Conservation (phyloP, 1,284 basidiomycete species). For the Gomphus sp. region DNA sequence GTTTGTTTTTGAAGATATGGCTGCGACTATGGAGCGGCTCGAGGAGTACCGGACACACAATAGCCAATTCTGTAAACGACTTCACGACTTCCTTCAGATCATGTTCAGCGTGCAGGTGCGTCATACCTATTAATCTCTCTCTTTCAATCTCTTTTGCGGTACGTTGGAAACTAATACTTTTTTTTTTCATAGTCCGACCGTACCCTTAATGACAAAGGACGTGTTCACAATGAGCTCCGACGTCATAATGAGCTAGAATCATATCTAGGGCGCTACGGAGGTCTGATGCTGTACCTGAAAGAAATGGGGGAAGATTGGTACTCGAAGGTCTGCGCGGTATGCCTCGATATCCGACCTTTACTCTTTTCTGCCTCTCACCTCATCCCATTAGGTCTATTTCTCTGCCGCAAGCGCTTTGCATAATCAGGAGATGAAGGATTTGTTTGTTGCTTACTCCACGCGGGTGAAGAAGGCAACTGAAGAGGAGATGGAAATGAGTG, state of each 20-base stretch:
- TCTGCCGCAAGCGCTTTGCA: conserved; percentile 77
- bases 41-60: conserved; percentile 86
- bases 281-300: conserved; percentile 87
- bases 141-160: not conserved
- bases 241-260: conserved; percentile 70
- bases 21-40: conserved; percentile 82
- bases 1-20: conserved; percentile 58
- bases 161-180: conserved; percentile 3
- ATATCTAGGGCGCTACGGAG: conserved; percentile 82
- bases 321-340: conserved; percentile 77
- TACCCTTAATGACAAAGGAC: conserved; percentile 23
- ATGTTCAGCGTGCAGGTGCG: conserved; percentile 80
- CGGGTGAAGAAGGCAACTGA: conserved; percentile 59
- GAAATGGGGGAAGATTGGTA: conserved; percentile 89
- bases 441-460: conserved; percentile 54
- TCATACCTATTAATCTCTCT: no score
- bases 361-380: not conserved
- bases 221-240: conserved; percentile 7
- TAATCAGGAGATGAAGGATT: conserved; percentile 64
- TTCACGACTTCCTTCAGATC: conserved; percentile 83
- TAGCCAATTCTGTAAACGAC: conserved; percentile 82
- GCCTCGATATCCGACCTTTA: conserved; percentile 21
- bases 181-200: conserved; percentile 24
- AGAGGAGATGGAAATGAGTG: conserved; percentile 64
- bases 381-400: conserved; percentile 66